A percentile compares a stretch with the other conserved stretches of the same genome.
Conservation (phyloP, 345 rosid species). For the Triadica sebifera region DNA sequence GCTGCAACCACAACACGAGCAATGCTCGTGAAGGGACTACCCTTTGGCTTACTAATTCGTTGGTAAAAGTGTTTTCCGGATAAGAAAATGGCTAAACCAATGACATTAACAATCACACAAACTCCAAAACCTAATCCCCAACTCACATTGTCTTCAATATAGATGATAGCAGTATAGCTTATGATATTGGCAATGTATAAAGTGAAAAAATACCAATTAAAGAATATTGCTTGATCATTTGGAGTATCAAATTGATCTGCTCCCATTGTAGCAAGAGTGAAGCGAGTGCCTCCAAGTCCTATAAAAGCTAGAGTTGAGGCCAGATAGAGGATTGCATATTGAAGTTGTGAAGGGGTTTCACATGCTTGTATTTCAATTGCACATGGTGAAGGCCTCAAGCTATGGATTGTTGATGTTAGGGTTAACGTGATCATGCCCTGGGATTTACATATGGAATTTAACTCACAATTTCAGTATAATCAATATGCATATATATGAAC, state of each 20-base stretch:
- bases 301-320: slow-evolving; percentile 15
- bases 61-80: slow-evolving; percentile 16
- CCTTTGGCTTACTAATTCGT: slow-evolving; percentile 9
- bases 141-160: slow-evolving; percentile 23
- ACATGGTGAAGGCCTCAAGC: slow-evolving; percentile 22
- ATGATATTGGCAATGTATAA: slow-evolving; percentile 4
- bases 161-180: slow-evolving; percentile 15
- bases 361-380: slow-evolving; percentile 5
- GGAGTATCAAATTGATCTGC: background rate
- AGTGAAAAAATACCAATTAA: slow-evolving; percentile 27
- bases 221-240: slow-evolving; percentile 11
- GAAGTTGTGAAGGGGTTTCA: slow-evolving; percentile 22
- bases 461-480: too few relatives aligned
- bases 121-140: slow-evolving; percentile 33
- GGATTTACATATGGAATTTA: too few relatives aligned
- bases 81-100: slow-evolving; percentile 15
- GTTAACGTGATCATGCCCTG: slow-evolving; percentile 26
- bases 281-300: slow-evolving; percentile 24
- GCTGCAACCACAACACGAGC: slow-evolving; percentile 30
- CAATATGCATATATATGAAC: too few relatives aligned
- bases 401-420: slow-evolving; percentile 10
- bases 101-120: slow-evolving; percentile 10
- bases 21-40: slow-evolving; percentile 20
- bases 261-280: slow-evolving; percentile 4
- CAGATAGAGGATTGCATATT: slow-evolving; percentile 9